A percentile compares a stretch with the other conserved stretches of the same genome.
Evolutionary conservation across 495 filamentous ascomycete genomes (phyloP).

Genomic region (Evernia prunastri): DNA sequence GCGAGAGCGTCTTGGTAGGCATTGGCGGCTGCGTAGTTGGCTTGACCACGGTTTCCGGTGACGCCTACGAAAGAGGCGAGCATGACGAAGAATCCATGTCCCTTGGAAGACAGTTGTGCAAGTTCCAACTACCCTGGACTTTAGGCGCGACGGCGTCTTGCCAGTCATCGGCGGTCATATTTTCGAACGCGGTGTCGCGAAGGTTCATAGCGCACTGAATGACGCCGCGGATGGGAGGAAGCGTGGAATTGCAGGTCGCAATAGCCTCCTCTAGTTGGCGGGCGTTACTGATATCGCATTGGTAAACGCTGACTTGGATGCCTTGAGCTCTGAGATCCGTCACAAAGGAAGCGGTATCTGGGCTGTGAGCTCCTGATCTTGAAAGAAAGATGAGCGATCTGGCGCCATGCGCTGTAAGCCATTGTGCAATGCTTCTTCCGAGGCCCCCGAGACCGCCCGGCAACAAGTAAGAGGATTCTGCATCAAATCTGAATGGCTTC

Average conservation of each 20-base stretch:
- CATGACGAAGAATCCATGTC: conserved; percentile 38
- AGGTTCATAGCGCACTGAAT: conserved; percentile 42
- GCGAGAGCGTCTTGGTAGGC: conserved; percentile 42
- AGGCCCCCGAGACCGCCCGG: conserved; percentile 56
- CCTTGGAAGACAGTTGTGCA: conserved; percentile 32
- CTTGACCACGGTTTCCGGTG: conserved; percentile 34
- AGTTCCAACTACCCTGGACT: conserved; percentile 42
- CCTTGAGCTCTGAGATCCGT: conserved; percentile 18
- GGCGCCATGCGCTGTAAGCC: conserved; percentile 52
- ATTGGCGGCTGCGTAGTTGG: conserved; percentile 41
- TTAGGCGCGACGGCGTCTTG: conserved; percentile 46
- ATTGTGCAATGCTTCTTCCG: conserved; percentile 45
- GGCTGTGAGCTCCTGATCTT: conserved; percentile 25
- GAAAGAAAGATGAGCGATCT: conserved; percentile 50
- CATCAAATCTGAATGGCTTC: neutral
- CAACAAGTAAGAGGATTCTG: conserved; percentile 47
- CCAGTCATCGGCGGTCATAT: conserved; percentile 49
- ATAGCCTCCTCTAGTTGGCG: conserved; percentile 9
- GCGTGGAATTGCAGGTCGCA: conserved; percentile 23
- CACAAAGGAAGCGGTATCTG: conserved; percentile 26
- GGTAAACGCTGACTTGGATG: conserved; percentile 27
- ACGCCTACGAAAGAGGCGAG: conserved; percentile 29
- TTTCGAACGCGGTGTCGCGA: conserved; percentile 49
- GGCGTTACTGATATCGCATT: conserved; percentile 37
- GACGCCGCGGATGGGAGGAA: conserved; percentile 49